Conservation (phyloP, 2,329 filamentous ascomycete genomes). For the Dryadomyces sulphureus region DNA sequence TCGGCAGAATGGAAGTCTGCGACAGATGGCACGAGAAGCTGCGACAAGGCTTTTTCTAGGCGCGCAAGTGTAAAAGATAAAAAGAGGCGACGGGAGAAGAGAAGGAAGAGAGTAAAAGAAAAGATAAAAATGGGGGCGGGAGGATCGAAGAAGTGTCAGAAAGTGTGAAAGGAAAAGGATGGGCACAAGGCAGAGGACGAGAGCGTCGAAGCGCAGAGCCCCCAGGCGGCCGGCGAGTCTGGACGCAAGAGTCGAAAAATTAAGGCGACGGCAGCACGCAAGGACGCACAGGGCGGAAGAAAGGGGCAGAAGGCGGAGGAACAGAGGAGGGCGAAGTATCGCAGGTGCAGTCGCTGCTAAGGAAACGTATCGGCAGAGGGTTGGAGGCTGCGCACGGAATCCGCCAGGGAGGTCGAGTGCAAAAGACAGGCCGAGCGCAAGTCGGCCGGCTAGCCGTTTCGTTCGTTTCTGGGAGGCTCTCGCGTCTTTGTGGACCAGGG, state of each 20-base stretch:
- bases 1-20: conserved; percentile 20
- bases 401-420: too few relatives aligned
- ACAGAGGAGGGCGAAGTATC: background rate
- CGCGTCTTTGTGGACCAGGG: too few relatives aligned
- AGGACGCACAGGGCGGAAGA: background rate
- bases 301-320: too few relatives aligned
- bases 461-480: too few relatives aligned
- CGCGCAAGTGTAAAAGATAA: background rate
- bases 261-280: background rate
- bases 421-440: too few relatives aligned
- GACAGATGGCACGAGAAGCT: conserved; percentile 15
- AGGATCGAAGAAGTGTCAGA: background rate
- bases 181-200: too few relatives aligned
- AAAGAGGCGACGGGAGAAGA: background rate
- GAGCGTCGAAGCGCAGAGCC: too few relatives aligned
- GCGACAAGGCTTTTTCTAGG: background rate
- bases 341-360: background rate
- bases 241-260: background rate
- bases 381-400: too few relatives aligned
- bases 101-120: background rate
- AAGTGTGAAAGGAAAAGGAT: background rate
- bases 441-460: too few relatives aligned
- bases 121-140: background rate
- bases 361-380: too few relatives aligned
- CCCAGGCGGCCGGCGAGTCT: background rate